Conservation (phyloP, 2,329 filamentous ascomycete genomes). For the Trichoderma simmonsii region DNA sequence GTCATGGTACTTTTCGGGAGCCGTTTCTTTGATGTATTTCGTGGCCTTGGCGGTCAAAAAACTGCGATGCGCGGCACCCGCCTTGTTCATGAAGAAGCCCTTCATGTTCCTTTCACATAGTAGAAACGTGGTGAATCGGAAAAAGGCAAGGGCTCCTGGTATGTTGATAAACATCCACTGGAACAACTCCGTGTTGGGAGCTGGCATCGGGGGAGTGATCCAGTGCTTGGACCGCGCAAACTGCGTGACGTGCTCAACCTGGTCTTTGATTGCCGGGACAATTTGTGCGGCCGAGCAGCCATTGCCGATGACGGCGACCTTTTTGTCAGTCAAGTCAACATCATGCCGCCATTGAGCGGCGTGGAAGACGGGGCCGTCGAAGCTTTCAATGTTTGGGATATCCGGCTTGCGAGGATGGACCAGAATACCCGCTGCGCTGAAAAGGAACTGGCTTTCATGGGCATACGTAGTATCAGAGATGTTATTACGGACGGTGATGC, state of each 20-base stretch:
- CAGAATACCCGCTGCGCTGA: conserved; percentile 35
- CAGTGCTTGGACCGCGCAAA: conserved; percentile 43
- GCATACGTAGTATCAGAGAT: conserved; percentile 23
- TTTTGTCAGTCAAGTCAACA: conserved; percentile 45
- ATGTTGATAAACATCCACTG: conserved; percentile 42
- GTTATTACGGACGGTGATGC: conserved; percentile 29
- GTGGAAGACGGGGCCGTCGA: conserved; percentile 52
- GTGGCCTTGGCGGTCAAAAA: conserved; percentile 39
- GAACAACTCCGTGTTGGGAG: conserved; percentile 20
- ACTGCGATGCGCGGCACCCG: conserved; percentile 34
- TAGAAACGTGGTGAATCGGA: conserved; percentile 42
- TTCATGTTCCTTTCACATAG: conserved; percentile 32
- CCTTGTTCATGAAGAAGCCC: conserved; percentile 41
- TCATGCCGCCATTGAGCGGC: conserved; percentile 53
- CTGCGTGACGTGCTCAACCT: conserved; percentile 38
- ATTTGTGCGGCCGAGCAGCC: conserved; percentile 56
- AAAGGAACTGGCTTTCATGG: conserved; percentile 42
- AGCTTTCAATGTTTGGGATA: conserved; percentile 49
- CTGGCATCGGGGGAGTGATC: conserved; percentile 37
- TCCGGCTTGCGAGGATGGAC: conserved; percentile 35
- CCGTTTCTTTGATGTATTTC: conserved; percentile 40
- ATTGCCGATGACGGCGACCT: conserved; percentile 53
- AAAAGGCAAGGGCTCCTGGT: conserved; percentile 43
- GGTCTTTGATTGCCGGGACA: conserved; percentile 41
- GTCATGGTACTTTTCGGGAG: conserved; percentile 59